phyloP scores from a whole-genome alignment of 371 early-diverging fungal genomes.

The Lichtheimia hyalospora region DNA sequence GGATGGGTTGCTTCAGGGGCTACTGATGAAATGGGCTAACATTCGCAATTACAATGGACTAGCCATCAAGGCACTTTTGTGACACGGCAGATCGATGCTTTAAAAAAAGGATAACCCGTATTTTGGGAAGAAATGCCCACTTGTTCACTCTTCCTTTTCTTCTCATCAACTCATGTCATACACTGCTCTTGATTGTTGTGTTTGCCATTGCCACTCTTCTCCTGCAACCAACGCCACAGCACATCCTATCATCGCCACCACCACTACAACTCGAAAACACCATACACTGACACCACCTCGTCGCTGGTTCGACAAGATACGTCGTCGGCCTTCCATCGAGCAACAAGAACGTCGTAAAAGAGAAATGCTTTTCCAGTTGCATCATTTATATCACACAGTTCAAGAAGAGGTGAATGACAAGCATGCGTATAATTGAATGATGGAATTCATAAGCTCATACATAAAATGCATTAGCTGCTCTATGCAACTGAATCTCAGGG shows the following conservation, averaged over 20 bases:
- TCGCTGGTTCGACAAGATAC: slow-evolving; percentile 7
- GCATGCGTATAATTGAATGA: background rate
- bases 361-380: background rate
- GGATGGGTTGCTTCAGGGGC: too few species aligned
- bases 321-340: background rate
- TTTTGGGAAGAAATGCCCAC: too few species aligned
- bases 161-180: too few species aligned
- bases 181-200: background rate
- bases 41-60: too few species aligned
- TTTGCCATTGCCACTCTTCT: background rate
- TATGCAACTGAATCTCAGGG: slow-evolving; percentile 28
- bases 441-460: background rate
- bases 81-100: too few species aligned
- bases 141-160: too few species aligned
- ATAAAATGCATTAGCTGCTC: slow-evolving; percentile 11
- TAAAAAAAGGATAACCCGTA: too few species aligned
- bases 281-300: slow-evolving; percentile 4
- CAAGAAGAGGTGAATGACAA: slow-evolving; percentile 9
- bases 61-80: too few species aligned
- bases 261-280: background rate
- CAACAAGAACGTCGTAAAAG: background rate
- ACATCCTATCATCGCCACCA: background rate
- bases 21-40: too few species aligned
- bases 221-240: background rate
- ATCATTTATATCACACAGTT: slow-evolving; percentile 1